These are phyloP conservation scores for Russula griseocarnosa DNA, from an alignment of 768 basidiomycete species.

Conservation along the genomic window DNA sequence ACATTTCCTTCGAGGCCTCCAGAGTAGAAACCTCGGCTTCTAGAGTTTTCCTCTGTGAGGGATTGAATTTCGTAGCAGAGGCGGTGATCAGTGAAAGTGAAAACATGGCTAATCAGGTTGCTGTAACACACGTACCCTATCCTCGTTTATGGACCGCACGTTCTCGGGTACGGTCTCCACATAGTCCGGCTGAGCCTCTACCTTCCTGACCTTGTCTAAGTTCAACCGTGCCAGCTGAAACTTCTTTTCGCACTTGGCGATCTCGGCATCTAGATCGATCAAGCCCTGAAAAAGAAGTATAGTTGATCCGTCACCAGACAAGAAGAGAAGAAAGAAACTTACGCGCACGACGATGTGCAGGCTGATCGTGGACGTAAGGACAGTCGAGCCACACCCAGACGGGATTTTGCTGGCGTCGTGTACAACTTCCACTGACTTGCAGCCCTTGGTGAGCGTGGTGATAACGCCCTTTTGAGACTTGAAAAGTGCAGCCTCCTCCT, in stretches of 20 bases:
- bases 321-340: conserved; percentile 30
- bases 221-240: conserved; percentile 64
- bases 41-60: conserved; percentile 59
- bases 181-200: conserved; percentile 72
- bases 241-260: conserved; percentile 89
- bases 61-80: neutral
- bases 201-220: conserved; percentile 72
- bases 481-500: conserved; percentile 62
- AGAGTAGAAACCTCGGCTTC: conserved; percentile 78
- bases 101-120: too few relatives aligned
- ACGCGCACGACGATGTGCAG: conserved; percentile 86
- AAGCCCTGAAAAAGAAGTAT: conserved; percentile 58
- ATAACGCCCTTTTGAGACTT: conserved; percentile 72
- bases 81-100: too few relatives aligned
- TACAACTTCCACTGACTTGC: conserved; percentile 70
- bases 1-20: conserved; percentile 69
- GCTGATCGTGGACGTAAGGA: conserved; percentile 69
- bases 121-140: conserved; percentile 57
- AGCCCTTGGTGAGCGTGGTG: conserved; percentile 80
- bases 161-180: conserved; percentile 72
- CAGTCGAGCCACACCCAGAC: conserved; percentile 79
- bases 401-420: conserved; percentile 66
- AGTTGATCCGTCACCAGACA: neutral
- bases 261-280: conserved; percentile 84
- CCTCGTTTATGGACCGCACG: conserved; percentile 69